phyloP scores from a whole-genome alignment of 148 eudicot species.

The Pouteria glomerata region DNA sequence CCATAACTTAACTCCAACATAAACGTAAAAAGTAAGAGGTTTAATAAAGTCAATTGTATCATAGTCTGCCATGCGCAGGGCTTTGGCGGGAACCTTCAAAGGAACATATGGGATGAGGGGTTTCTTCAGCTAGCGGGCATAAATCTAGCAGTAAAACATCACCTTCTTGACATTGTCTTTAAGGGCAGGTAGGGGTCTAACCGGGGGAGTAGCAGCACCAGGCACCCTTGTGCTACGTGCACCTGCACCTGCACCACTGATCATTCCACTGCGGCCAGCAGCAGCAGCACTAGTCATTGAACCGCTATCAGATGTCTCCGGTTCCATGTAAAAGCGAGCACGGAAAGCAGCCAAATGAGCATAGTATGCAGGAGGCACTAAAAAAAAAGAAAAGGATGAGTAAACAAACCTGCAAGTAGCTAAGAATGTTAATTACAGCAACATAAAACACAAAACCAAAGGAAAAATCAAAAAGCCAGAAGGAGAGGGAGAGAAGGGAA shows the following conservation, averaged over 20 bases:
- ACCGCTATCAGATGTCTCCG: conserved; percentile 59
- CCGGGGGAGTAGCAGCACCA: conserved; percentile 48
- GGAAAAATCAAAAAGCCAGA: too few species aligned
- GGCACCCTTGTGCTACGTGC: conserved; percentile 41
- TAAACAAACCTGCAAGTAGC: not conserved
- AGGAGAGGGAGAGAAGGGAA: too few species aligned
- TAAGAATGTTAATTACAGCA: not conserved
- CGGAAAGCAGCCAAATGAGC: conserved; percentile 80
- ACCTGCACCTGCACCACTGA: conserved; percentile 26
- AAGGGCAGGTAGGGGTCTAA: conserved; percentile 67
- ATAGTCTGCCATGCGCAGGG: too few species aligned
- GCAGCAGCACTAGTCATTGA: conserved; percentile 49
- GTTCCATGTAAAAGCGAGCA: conserved; percentile 72
- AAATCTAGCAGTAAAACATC: conserved; percentile 54
- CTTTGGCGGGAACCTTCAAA: too few species aligned
- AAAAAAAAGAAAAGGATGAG: not conserved
- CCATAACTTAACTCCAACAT: too few species aligned
- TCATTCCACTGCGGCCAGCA: conserved; percentile 30
- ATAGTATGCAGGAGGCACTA: conserved; percentile 78
- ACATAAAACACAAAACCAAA: too few species aligned
- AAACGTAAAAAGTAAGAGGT: too few species aligned
- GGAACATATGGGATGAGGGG: too few species aligned
- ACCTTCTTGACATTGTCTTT: conserved; percentile 65
- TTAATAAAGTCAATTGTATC: too few species aligned
- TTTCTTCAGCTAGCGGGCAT: too few species aligned